A percentile compares a stretch with the other conserved stretches of the same genome.
These are phyloP conservation scores for Colletotrichum musae DNA, from an alignment of 2,329 filamentous ascomycete genomes.

Conservation along the genomic window DNA sequence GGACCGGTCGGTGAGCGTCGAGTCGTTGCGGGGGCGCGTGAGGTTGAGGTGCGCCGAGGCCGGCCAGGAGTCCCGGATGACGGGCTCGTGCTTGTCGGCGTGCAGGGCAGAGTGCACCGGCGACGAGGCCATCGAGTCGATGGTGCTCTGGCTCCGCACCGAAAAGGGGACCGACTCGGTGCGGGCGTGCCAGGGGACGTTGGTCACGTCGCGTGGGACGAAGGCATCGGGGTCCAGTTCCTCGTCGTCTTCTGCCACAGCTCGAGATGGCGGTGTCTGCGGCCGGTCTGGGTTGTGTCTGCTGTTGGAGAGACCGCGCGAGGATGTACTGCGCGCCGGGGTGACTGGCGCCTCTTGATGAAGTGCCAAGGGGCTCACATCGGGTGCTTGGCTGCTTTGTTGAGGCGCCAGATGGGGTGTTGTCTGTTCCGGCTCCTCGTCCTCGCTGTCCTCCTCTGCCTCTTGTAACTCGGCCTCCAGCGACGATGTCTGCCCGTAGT, in stretches of 20 bases:
- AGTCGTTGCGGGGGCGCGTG: slow-evolving; percentile 44
- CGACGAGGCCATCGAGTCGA: slow-evolving; percentile 52
- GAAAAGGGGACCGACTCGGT: slow-evolving; percentile 52
- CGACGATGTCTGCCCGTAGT: slow-evolving; percentile 1
- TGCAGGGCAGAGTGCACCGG: slow-evolving; percentile 46
- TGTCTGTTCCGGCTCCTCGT: slow-evolving; percentile 24
- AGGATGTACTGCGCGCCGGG: slow-evolving; percentile 24
- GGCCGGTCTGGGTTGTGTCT: slow-evolving; percentile 46
- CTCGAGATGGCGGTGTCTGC: slow-evolving; percentile 39
- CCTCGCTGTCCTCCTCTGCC: slow-evolving; percentile 6
- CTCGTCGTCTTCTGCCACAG: slow-evolving; percentile 14
- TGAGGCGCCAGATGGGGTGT: slow-evolving; percentile 41
- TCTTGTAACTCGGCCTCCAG: slow-evolving; percentile 20
- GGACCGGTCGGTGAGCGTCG: slow-evolving; percentile 43
- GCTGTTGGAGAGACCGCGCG: slow-evolving; percentile 48
- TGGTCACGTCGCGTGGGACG: slow-evolving; percentile 50
- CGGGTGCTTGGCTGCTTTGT: slow-evolving; percentile 35
- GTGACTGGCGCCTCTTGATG: slow-evolving; percentile 37
- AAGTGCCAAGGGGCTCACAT: slow-evolving; percentile 42
- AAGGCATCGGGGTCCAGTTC: slow-evolving; percentile 43
- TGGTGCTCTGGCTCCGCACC: slow-evolving; percentile 52
- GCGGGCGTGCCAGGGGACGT: slow-evolving; percentile 50
- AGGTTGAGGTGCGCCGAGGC: slow-evolving; percentile 30
- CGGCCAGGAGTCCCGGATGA: slow-evolving; percentile 52
- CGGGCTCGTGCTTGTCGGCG: slow-evolving; percentile 50